Evolutionary conservation across 129 eudicot genomes (phyloP), one percentile per base, ranked within the genome.

Genomic region (Pseudognaphalium luteoalbum): DNA sequence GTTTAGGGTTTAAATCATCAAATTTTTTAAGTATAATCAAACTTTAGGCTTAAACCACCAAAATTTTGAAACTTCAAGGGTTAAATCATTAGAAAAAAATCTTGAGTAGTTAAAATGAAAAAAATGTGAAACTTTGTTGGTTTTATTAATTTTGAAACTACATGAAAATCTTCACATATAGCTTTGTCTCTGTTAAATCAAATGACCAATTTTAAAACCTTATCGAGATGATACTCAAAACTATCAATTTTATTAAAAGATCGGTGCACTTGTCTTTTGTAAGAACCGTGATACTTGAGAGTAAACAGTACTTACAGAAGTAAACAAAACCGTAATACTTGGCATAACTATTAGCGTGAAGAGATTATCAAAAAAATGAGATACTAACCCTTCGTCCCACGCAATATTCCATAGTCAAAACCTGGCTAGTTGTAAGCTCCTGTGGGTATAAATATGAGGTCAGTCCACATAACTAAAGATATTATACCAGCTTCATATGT

Each of bases 381-480:
- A 76, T 56, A 16, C 74, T 44, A 70, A 93, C 98, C 98, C 87
- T 94, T 66, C 79, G 79, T 57, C 98, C 98, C 71, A 68, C 63
- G 81, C 97, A 94, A 71, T 87, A 94, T 65, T 94, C 84, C 98
- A 94, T 94, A 0, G 89, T 94, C 93, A 94, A 85, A 59, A 94
- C 97, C 81, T 94, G 89, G 78, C 79, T 83, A 50, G 87, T 91
- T 56, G 98, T 91, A 54, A 88, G 85, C 73, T 94, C 98, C 98
- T 94, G 81, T 12, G 77, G 52, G 75, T 44, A 75, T 71, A 64
- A 69, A 68, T 50, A 63, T n/a, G 21, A 59, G 41, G 20, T 35
- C 61, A 85, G 89, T 71, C 37, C 33, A 65, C 57, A 72, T 14
- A 65, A 58, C 52, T 30, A 19, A 64, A 42, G 20, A 52, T 7